Evolutionary conservation across 2,329 filamentous ascomycete genomes (phyloP).

Genomic region (Cladosporium sp.): DNA sequence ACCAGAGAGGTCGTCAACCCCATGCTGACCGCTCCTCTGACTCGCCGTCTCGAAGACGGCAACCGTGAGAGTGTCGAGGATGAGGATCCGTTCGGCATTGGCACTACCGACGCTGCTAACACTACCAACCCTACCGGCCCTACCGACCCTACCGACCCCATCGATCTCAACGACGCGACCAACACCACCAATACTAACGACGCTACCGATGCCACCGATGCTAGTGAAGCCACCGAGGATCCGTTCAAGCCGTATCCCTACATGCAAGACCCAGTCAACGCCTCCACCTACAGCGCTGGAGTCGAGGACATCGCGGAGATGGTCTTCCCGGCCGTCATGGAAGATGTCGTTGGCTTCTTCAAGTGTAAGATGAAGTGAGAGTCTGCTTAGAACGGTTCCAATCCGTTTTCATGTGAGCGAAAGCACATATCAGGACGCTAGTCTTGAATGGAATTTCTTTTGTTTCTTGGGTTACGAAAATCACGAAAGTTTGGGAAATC

Average conservation of each 20-base stretch:
- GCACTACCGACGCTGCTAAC: not conserved
- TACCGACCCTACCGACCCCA: not conserved
- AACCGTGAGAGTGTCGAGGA: too few species aligned
- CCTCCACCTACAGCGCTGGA: slow-evolving; percentile 18
- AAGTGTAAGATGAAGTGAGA: not conserved
- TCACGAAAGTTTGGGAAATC: too few species aligned
- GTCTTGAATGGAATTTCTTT: too few species aligned
- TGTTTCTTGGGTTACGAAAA: too few species aligned
- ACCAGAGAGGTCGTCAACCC: too few species aligned
- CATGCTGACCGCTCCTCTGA: too few species aligned
- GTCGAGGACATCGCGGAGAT: slow-evolving; percentile 16
- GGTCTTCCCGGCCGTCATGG: slow-evolving; percentile 18
- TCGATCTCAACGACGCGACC: not conserved
- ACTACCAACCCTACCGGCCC: not conserved
- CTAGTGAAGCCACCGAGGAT: not conserved
- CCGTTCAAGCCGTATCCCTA: not conserved
- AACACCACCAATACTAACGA: not conserved
- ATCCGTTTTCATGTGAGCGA: too few species aligned
- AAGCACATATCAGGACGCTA: too few species aligned
- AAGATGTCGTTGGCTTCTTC: slow-evolving; percentile 15
- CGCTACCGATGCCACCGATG: not conserved
- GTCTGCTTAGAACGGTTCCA: too few species aligned
- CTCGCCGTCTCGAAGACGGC: too few species aligned
- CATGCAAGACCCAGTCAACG: slow-evolving; percentile 11
- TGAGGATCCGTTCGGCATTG: too few species aligned